Conservation (phyloP, 2,329 filamentous ascomycete genomes). For the Cordyceps cateniannulata region DNA sequence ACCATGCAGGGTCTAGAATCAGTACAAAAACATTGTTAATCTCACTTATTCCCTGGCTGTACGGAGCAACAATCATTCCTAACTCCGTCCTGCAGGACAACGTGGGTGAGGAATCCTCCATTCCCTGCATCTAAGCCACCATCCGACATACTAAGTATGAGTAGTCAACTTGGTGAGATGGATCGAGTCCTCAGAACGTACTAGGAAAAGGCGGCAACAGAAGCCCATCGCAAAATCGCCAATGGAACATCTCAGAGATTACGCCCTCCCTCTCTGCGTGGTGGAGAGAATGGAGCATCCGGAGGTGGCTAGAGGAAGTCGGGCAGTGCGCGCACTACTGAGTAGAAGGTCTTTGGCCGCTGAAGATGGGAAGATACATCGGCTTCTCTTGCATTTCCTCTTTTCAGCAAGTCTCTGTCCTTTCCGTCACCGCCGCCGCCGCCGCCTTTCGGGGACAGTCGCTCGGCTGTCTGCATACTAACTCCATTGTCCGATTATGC, state of each 20-base stretch:
- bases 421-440: neutral
- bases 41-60: too few relatives aligned
- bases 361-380: neutral
- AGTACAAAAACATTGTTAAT: too few relatives aligned
- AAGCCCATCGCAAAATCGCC: too few relatives aligned
- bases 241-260: too few relatives aligned
- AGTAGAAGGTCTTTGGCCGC: too few relatives aligned
- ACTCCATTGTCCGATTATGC: neutral
- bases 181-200: neutral
- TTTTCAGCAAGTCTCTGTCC: neutral
- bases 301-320: neutral
- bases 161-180: too few relatives aligned
- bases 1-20: too few relatives aligned
- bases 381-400: neutral
- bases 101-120: neutral
- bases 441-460: neutral
- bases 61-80: too few relatives aligned
- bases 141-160: neutral
- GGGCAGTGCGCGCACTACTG: too few relatives aligned
- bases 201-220: neutral
- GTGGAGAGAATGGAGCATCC: neutral
- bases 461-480: neutral
- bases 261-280: too few relatives aligned
- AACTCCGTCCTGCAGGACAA: too few relatives aligned
- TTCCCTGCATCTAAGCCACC: neutral